Evolutionary conservation across 768 basidiomycete genomes (phyloP).

Genomic region (Serendipita sp.): DNA sequence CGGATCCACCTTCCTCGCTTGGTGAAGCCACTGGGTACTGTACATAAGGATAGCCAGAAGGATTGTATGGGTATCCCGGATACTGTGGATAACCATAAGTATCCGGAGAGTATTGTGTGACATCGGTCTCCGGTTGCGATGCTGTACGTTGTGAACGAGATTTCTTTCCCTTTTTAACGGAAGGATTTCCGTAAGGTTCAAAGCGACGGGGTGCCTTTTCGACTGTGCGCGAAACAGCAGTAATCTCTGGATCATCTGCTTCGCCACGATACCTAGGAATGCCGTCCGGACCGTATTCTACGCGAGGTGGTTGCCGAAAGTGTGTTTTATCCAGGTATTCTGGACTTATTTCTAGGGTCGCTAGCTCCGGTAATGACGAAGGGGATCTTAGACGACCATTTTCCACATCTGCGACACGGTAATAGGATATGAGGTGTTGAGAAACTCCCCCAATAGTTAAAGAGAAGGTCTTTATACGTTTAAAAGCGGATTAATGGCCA

Average conservation of each 20-base stretch:
- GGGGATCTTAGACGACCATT: slow-evolving; percentile 77
- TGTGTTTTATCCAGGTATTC: slow-evolving; percentile 82
- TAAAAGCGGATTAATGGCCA: background rate
- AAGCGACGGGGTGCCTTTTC: background rate
- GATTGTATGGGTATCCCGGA: background rate
- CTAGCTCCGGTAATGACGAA: slow-evolving; percentile 74
- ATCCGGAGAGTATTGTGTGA: background rate
- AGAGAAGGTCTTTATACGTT: slow-evolving; percentile 60
- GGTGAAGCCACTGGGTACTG: background rate
- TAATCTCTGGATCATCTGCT: background rate
- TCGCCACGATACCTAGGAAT: slow-evolving; percentile 43
- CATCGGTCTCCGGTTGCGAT: background rate
- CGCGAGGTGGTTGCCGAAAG: slow-evolving; percentile 79
- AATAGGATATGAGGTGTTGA: slow-evolving; percentile 91
- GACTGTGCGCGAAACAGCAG: background rate
- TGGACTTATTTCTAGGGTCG: slow-evolving; percentile 68
- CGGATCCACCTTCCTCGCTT: background rate
- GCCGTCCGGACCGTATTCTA: slow-evolving; percentile 74
- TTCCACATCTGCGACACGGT: slow-evolving; percentile 80
- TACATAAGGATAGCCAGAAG: background rate
- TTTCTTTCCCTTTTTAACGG: background rate
- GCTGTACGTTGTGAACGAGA: background rate
- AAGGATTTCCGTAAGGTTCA: background rate
- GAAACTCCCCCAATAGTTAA: slow-evolving; percentile 68
- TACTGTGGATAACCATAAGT: background rate